Evolutionary conservation across 163 green algal species (phyloP).

Genomic region (Scenedesmus sp.): DNA sequence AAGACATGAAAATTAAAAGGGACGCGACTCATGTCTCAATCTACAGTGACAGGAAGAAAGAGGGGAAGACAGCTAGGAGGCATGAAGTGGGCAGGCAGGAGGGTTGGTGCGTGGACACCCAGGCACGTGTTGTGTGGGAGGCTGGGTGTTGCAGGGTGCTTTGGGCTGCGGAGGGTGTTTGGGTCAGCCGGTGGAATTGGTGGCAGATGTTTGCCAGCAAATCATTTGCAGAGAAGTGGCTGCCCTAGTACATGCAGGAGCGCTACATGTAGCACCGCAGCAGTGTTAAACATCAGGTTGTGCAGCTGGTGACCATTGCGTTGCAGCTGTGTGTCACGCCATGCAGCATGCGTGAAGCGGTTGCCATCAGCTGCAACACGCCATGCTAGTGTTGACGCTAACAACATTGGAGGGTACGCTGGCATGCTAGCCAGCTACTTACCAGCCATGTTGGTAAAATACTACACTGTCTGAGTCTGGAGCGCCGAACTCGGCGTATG

Average conservation of each 20-base stretch:
- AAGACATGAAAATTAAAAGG: neutral
- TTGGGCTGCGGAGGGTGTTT: no score
- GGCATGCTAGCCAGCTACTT: neutral
- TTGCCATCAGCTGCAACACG: neutral
- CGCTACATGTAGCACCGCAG: neutral
- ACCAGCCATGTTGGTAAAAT: slow-evolving; percentile 37
- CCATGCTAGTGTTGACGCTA: neutral
- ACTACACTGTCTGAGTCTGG: neutral
- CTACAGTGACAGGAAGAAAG: neutral
- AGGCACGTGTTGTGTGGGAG: neutral
- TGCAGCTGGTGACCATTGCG: neutral
- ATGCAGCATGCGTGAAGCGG: neutral
- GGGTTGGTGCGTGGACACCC: neutral
- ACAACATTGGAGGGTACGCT: neutral
- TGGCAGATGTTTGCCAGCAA: no score
- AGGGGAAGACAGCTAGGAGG: neutral
- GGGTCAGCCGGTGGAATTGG: no score
- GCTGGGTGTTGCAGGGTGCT: no score
- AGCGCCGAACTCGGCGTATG: slow-evolving; percentile 15
- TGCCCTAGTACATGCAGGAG: no score
- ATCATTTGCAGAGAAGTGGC: no score
- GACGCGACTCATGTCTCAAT: neutral
- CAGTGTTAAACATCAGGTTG: neutral
- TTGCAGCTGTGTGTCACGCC: neutral
- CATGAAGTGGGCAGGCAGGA: neutral